These are phyloP conservation scores for Trichosporon sp. DNA, from an alignment of 1,284 basidiomycete genomes.

Conservation along the genomic window DNA sequence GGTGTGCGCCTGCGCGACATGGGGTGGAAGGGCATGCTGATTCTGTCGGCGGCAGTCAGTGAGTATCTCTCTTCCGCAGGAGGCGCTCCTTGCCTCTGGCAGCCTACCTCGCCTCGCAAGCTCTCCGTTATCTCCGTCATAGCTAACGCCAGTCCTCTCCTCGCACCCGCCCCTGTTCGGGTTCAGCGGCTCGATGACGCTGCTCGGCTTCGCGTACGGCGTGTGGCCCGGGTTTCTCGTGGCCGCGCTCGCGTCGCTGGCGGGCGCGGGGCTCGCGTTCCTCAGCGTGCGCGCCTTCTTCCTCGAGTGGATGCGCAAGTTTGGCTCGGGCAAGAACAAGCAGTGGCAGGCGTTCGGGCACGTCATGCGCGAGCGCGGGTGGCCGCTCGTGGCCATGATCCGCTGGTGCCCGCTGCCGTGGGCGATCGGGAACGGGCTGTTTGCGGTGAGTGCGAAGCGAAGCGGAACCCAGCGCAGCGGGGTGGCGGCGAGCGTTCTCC, in stretches of 20 bases:
- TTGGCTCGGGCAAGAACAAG: conserved; percentile 35
- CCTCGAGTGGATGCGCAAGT: conserved; percentile 36
- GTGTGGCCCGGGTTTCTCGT: conserved; percentile 45
- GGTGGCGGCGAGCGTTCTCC: too few relatives aligned
- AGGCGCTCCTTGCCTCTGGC: background rate
- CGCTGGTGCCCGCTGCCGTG: conserved; percentile 49
- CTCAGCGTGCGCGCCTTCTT: conserved; percentile 46
- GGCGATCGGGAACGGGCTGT: conserved; percentile 47
- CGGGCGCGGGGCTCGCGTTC: conserved; percentile 42
- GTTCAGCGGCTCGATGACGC: conserved; percentile 42
- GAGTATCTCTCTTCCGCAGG: conserved; percentile 14
- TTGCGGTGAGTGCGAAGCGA: conserved; percentile 37
- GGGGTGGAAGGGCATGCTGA: conserved; percentile 38
- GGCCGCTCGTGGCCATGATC: conserved; percentile 48
- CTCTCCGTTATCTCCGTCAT: background rate
- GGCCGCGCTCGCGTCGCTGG: conserved; percentile 32
- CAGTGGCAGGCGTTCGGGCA: conserved; percentile 49
- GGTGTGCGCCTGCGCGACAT: conserved; percentile 32
- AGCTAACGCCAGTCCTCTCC: conserved; percentile 31
- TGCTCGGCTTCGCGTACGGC: conserved; percentile 48
- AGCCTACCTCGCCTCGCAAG: background rate
- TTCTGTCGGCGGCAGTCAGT: conserved; percentile 38
- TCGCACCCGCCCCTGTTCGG: conserved; percentile 49
- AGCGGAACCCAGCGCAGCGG: too few relatives aligned
- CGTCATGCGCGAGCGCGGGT: conserved; percentile 47